Evolutionary conservation across 2,329 filamentous ascomycete genomes (phyloP).

Genomic region (Sordariomycetes sp.): DNA sequence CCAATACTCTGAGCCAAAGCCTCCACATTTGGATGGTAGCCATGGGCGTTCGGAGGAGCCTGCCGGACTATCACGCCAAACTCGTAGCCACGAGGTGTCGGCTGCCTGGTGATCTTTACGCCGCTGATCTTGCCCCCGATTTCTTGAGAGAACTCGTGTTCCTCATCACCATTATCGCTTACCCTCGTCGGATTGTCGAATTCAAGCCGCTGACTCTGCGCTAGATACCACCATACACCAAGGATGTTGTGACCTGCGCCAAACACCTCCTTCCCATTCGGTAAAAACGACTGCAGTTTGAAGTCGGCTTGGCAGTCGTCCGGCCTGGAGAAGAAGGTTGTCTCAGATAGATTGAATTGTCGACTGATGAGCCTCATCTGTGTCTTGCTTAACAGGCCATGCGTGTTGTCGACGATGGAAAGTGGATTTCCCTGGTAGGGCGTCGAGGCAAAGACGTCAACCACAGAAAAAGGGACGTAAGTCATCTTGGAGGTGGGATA

Average conservation of each 20-base stretch:
- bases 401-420: constrained; percentile 9
- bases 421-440: constrained; percentile 12
- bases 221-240: constrained; percentile 12
- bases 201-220: constrained; percentile 6
- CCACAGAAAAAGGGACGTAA: constrained; percentile 4
- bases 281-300: constrained; percentile 10
- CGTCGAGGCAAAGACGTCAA: constrained; percentile 11
- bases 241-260: constrained; percentile 13
- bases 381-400: constrained; percentile 6
- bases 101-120: constrained; percentile 3
- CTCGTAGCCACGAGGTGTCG: neutral
- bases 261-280: constrained; percentile 11
- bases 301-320: neutral
- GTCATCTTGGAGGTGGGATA: neutral
- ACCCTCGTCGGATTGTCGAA: constrained; percentile 2
- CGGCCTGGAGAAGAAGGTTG: constrained; percentile 9
- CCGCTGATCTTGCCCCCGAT: constrained; percentile 6
- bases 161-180: constrained; percentile 2
- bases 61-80: constrained; percentile 7
- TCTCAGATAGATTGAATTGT: constrained; percentile 14
- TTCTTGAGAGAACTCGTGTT: constrained; percentile 7
- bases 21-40: constrained; percentile 5
- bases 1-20: constrained; percentile 6
- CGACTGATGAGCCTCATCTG: constrained; percentile 12
- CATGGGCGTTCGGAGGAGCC: constrained; percentile 6